These are phyloP conservation scores for Suillus paluster DNA, from an alignment of 768 basidiomycete species.

Conservation along the genomic window DNA sequence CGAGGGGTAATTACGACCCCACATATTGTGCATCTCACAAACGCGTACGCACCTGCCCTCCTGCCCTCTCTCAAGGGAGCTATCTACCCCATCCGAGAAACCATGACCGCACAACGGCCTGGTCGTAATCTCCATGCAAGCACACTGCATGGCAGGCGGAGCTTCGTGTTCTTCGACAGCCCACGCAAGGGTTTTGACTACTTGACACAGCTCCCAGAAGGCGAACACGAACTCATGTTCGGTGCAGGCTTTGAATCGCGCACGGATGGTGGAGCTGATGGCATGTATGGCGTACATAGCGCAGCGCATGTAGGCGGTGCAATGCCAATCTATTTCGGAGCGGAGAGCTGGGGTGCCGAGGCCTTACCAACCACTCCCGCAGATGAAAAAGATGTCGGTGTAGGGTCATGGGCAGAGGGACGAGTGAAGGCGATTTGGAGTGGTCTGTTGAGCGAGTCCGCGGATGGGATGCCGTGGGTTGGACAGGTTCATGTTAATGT, in stretches of 20 bases:
- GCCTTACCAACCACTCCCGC: slow-evolving; percentile 19
- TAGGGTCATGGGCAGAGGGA: slow-evolving; percentile 42
- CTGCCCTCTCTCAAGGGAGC: slow-evolving; percentile 44
- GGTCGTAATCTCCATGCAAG: slow-evolving; percentile 37
- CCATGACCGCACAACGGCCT: slow-evolving; percentile 69
- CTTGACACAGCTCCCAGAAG: slow-evolving; percentile 61
- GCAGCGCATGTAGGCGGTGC: slow-evolving; percentile 51
- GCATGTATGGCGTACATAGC: slow-evolving; percentile 38
- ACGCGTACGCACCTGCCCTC: slow-evolving; percentile 53
- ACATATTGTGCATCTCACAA: slow-evolving; percentile 59
- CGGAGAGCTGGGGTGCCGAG: slow-evolving; percentile 47
- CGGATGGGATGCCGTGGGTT: slow-evolving; percentile 71
- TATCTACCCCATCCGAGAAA: slow-evolving; percentile 45
- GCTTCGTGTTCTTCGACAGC: slow-evolving; percentile 62
- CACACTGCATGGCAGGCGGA: slow-evolving; percentile 39
- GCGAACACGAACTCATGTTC: slow-evolving; percentile 60
- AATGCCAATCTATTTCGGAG: slow-evolving; percentile 58
- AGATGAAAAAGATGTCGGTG: slow-evolving; percentile 20
- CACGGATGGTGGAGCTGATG: slow-evolving; percentile 19
- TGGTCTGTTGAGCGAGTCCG: slow-evolving; percentile 65
- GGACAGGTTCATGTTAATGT: slow-evolving; percentile 59
- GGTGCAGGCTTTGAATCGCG: slow-evolving; percentile 57
- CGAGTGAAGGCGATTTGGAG: slow-evolving; percentile 64
- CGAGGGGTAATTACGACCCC: slow-evolving; percentile 44
- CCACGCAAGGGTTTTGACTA: slow-evolving; percentile 58